Base-by-base conservation (phyloP, 192 early-diverging fungal species). In the Backusella liffmaniae region DNA sequence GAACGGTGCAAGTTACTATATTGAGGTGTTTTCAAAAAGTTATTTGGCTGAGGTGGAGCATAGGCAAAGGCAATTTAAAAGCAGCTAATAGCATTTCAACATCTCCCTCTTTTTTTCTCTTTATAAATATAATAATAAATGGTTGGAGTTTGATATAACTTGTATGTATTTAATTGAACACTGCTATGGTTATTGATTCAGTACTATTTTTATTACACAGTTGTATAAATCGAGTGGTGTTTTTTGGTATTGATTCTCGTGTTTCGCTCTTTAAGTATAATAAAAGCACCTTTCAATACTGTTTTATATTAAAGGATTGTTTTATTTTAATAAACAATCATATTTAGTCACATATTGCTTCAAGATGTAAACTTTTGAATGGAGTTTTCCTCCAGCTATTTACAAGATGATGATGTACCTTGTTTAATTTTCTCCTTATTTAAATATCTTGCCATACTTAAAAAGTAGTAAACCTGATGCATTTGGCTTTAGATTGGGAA, bases 1-100 rank as follows among this genome's bases (percentile, higher is more conserved):
- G 82, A 92, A 92, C 56, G 91, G 91, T 1, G 89, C 91, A 1
- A 81, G 80, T 59, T 92, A 90, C 46, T 92, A 92, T 80, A 88
- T 92, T 79, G 91, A 92, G 39, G 90, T 92, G 0, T 92, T 92
- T 72, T 86, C 84, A 66, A 85, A 82, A 42, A 77, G 86, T 32
- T 92, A 92, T 39, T 62, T 72, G 13, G 21, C 44, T 8, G 80
- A 82, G n/a, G 42, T 78, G 1, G 80, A 82, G 36, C 32, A 39
- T 62, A 62, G 39, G 26, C 56, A 62, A 29, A 62, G 26, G 12
- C 56, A 62, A 62, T 62, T 29, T 62, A 62, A 62, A 62, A 62
- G 4, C 56, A 62, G n/a, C 56, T 62, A 62, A 29, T 56, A 49
- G 6, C 3, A 44, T 44, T 32, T 32, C 42, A 49, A 26, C 29